Conservation (phyloP, 768 basidiomycete genomes). For the Porphyrellus cyaneotinctus region DNA sequence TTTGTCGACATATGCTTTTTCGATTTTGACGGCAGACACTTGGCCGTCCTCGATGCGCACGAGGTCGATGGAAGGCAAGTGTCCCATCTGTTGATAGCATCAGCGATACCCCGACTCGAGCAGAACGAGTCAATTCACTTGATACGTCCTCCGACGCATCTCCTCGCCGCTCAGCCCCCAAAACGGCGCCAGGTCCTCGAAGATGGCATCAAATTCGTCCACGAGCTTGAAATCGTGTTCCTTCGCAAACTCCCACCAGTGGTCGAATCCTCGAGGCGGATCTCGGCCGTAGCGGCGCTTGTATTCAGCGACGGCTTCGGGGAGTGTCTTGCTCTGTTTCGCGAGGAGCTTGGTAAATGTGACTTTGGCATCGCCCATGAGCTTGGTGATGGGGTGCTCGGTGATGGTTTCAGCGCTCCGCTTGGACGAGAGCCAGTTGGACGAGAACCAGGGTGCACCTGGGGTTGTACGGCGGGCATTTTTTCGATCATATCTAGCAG, state of each 20-base stretch:
- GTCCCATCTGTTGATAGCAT: slow-evolving; percentile 50
- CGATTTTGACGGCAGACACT: slow-evolving; percentile 54
- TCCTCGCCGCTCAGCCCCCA: slow-evolving; percentile 72
- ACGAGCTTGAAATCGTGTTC: slow-evolving; percentile 70
- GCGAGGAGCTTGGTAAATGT: slow-evolving; percentile 62
- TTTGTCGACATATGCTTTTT: slow-evolving; percentile 50
- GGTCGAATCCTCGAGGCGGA: slow-evolving; percentile 89
- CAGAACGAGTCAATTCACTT: slow-evolving; percentile 38
- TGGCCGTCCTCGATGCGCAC: slow-evolving; percentile 70
- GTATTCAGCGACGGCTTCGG: slow-evolving; percentile 81
- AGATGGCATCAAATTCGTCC: slow-evolving; percentile 84
- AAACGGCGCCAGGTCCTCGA: slow-evolving; percentile 80
- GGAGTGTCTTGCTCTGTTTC: slow-evolving; percentile 76
- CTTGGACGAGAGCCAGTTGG: slow-evolving; percentile 21
- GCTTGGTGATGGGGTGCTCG: slow-evolving; percentile 77
- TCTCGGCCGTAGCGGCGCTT: slow-evolving; percentile 66
- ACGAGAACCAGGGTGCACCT: slow-evolving; percentile 3
- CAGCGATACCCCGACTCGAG: background rate
- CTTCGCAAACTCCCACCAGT: slow-evolving; percentile 82
- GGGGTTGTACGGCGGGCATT: background rate
- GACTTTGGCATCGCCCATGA: slow-evolving; percentile 82
- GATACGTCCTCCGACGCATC: slow-evolving; percentile 55
- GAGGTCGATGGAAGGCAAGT: slow-evolving; percentile 80
- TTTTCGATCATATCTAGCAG: slow-evolving; percentile 30
- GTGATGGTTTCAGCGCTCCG: slow-evolving; percentile 1